Percentiles rank a stretch among this genome's conserved stretches.
These are phyloP conservation scores for Tulasnella sp. DNA, from an alignment of 768 basidiomycete species.

Conservation along the genomic window DNA sequence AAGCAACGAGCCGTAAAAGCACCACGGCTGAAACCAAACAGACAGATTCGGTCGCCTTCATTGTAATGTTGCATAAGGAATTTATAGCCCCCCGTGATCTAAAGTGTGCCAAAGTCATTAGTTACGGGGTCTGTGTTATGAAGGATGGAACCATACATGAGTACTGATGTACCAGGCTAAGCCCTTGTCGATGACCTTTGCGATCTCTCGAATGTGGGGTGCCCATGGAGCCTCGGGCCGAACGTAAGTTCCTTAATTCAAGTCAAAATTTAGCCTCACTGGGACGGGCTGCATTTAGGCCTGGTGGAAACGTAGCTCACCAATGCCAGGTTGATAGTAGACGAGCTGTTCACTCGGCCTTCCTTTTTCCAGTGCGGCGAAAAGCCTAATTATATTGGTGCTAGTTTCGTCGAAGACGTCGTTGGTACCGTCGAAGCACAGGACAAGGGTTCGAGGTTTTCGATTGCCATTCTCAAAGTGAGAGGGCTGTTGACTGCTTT, in stretches of 20 bases:
- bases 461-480: too few relatives aligned
- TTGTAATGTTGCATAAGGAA: conserved; percentile 75
- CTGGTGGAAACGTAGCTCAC: background rate
- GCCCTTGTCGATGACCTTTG: conserved; percentile 40
- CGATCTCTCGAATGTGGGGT: conserved; percentile 52
- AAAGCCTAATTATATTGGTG: conserved; percentile 69
- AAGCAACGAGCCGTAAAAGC: conserved; percentile 60
- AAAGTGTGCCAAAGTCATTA: background rate
- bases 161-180: conserved; percentile 30
- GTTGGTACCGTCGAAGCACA: conserved; percentile 69
- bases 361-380: conserved; percentile 57
- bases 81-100: conserved; percentile 54
- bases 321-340: conserved; percentile 30
- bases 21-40: conserved; percentile 82
- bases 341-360: background rate
- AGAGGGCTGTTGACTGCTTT: too few relatives aligned
- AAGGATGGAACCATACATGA: conserved; percentile 40
- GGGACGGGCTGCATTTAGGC: background rate
- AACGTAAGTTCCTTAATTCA: conserved; percentile 38
- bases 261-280: background rate
- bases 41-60: conserved; percentile 66
- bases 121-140: background rate
- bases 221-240: conserved; percentile 51
- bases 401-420: conserved; percentile 34
- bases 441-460: conserved; percentile 41